A percentile compares a stretch with the other conserved stretches of the same genome.
These are phyloP conservation scores for Aspergillus alliaceus DNA, from an alignment of 2,329 filamentous ascomycete species.

Conservation along the genomic window DNA sequence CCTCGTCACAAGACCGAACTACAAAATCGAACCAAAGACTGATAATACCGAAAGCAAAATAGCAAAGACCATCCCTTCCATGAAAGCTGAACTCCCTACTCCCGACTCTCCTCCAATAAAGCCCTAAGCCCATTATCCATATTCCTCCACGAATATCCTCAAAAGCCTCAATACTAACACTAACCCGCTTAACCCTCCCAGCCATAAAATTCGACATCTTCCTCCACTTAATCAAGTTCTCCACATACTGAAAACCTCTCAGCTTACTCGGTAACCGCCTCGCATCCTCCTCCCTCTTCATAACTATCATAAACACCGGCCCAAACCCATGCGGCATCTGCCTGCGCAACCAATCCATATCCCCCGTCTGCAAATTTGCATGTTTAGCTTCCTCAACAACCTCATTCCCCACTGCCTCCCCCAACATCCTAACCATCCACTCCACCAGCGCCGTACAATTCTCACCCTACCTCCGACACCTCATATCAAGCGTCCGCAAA, in stretches of 20 bases:
- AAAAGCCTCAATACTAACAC: conserved; percentile 80
- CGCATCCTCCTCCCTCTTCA: conserved; percentile 62
- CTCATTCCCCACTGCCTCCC: conserved; percentile 33
- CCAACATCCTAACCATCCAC: conserved; percentile 63
- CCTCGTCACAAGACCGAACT: no score
- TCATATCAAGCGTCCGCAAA: conserved; percentile 78
- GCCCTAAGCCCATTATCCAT: no score
- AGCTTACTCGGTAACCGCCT: conserved; percentile 72
- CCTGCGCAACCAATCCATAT: conserved; percentile 68
- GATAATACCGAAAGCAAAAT: no score
- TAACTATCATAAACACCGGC: conserved; percentile 76
- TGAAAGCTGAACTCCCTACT: no score
- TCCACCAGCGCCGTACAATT: conserved; percentile 69
- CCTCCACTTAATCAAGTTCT: conserved; percentile 95
- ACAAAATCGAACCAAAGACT: no score
- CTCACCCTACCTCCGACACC: conserved; percentile 73
- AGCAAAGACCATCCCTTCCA: no score
- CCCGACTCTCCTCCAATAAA: no score
- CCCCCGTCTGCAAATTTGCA: conserved; percentile 68
- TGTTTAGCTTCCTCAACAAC: conserved; percentile 68
- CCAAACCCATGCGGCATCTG: conserved; percentile 93
- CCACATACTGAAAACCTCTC: conserved; percentile 86
- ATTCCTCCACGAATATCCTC: no score
- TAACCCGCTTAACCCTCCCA: conserved; percentile 74
- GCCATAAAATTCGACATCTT: conserved; percentile 76